These are phyloP conservation scores for Exophiala bonariae DNA, from an alignment of 2,329 filamentous ascomycete genomes.

Conservation along the genomic window DNA sequence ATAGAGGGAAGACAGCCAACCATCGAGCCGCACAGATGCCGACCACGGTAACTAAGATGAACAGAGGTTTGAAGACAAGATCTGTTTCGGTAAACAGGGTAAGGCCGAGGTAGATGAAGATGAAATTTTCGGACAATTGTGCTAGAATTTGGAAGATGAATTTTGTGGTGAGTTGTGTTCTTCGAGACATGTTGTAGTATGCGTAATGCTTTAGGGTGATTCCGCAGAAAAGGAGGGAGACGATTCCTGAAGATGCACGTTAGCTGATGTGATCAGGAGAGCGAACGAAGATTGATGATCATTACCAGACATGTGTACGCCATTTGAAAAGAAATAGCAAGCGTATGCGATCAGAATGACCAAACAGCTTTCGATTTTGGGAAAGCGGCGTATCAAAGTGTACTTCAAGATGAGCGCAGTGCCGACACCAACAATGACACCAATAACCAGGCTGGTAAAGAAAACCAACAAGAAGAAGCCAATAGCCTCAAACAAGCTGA, in stretches of 20 bases:
- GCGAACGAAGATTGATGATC: too few relatives aligned
- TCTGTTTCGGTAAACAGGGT: constrained; percentile 90
- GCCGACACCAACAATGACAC: constrained; percentile 79
- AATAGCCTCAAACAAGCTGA: constrained; percentile 86
- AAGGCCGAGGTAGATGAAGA: constrained; percentile 96
- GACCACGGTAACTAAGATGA: constrained; percentile 88
- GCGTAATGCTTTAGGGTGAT: constrained; percentile 99
- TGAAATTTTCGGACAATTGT: constrained; percentile 97
- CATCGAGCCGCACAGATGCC: constrained; percentile 92
- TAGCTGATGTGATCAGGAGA: constrained; percentile 14
- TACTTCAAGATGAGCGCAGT: constrained; percentile 91
- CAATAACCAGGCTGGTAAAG: constrained; percentile 89
- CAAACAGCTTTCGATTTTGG: constrained; percentile 95
- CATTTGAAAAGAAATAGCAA: constrained; percentile 97
- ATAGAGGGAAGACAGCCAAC: constrained; percentile 92
- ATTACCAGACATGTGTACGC: constrained; percentile 90
- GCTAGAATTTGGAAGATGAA: constrained; percentile 94
- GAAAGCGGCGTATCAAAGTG: constrained; percentile 86
- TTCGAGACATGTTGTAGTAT: constrained; percentile 99
- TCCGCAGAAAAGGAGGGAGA: constrained; percentile 93
- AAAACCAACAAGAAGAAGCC: constrained; percentile 95
- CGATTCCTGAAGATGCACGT: constrained; percentile 68
- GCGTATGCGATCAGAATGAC: constrained; percentile 93
- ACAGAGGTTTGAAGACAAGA: constrained; percentile 86
- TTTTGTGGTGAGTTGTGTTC: constrained; percentile 96